phyloP scores from a whole-genome alignment of 345 rosid genomes.

The Lepidium didymum region DNA sequence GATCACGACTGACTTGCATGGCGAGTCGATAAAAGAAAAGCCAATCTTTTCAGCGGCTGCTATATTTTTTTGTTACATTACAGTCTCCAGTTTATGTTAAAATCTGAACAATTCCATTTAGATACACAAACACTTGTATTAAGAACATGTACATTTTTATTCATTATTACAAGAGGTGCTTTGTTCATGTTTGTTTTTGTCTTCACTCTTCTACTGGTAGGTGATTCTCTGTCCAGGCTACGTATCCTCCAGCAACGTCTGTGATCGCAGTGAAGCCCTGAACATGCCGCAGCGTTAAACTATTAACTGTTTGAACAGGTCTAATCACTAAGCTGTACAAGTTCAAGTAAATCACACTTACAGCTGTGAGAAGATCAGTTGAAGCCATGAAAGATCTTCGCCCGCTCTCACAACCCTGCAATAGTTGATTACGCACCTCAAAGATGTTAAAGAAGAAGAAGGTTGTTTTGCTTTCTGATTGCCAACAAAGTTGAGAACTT shows the following conservation, averaged over 20 bases:
- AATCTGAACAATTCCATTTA: neutral
- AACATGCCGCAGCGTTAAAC: neutral
- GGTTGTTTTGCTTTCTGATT: neutral
- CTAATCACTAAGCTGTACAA: neutral
- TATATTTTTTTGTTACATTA: neutral
- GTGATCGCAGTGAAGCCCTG: conserved; percentile 67
- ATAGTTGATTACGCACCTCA: neutral
- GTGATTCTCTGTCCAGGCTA: conserved; percentile 62
- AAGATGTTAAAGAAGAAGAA: neutral
- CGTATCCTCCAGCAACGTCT: conserved; percentile 75
- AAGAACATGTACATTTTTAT: conserved; percentile 5
- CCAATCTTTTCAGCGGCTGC: neutral
- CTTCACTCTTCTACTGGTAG: conserved; percentile 56
- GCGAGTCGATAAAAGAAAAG: neutral
- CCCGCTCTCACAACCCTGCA: conserved; percentile 79
- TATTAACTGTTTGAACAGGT: neutral
- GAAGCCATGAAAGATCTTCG: conserved; percentile 76
- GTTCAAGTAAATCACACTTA: conserved; percentile 29
- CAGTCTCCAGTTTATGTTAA: too few species aligned
- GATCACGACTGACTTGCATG: neutral
- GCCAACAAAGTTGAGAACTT: neutral
- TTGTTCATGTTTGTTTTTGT: neutral
- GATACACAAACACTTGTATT: neutral
- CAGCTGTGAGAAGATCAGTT: conserved; percentile 61
- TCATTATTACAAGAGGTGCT: neutral